These are phyloP conservation scores for Cercospora canescens DNA, from an alignment of 2,329 filamentous ascomycete genomes.

Conservation along the genomic window DNA sequence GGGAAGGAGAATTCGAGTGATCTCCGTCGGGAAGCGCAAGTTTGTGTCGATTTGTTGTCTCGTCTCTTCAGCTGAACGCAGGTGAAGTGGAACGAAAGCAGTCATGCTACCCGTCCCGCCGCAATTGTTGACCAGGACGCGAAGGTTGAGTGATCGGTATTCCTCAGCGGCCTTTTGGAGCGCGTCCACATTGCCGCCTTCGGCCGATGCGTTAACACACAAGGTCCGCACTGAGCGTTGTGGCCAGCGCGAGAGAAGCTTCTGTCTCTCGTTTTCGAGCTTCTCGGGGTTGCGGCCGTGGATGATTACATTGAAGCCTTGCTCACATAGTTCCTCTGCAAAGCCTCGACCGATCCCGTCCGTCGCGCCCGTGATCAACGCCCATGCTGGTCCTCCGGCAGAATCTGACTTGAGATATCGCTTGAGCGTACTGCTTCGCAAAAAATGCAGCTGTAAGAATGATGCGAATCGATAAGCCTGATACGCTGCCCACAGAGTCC, in stretches of 20 bases:
- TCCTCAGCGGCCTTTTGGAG: slow-evolving; percentile 29
- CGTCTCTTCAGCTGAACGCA: slow-evolving; percentile 40
- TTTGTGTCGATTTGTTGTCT: slow-evolving; percentile 51
- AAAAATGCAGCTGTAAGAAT: slow-evolving; percentile 29
- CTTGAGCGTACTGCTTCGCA: slow-evolving; percentile 27
- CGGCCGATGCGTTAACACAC: slow-evolving; percentile 31
- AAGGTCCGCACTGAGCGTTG: slow-evolving; percentile 38
- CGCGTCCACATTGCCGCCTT: slow-evolving; percentile 45
- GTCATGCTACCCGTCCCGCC: slow-evolving; percentile 43
- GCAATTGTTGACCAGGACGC: slow-evolving; percentile 59
- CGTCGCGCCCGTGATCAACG: slow-evolving; percentile 46
- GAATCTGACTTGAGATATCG: slow-evolving; percentile 20
- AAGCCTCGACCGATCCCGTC: slow-evolving; percentile 58
- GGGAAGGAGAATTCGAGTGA: slow-evolving; percentile 51
- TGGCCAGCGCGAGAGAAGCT: slow-evolving; percentile 46
- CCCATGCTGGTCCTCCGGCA: slow-evolving; percentile 21
- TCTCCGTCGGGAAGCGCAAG: slow-evolving; percentile 50
- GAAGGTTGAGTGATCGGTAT: slow-evolving; percentile 45
- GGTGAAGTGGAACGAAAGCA: slow-evolving; percentile 40
- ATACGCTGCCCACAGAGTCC: slow-evolving; percentile 20
- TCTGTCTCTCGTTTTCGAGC: slow-evolving; percentile 43
- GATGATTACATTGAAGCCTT: slow-evolving; percentile 58
- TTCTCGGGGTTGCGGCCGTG: slow-evolving; percentile 58
- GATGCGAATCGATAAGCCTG: slow-evolving; percentile 24
- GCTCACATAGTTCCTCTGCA: slow-evolving; percentile 51